Base-by-base conservation (phyloP, 73 alveolate genomes). In the Effrenium voratum region DNA sequence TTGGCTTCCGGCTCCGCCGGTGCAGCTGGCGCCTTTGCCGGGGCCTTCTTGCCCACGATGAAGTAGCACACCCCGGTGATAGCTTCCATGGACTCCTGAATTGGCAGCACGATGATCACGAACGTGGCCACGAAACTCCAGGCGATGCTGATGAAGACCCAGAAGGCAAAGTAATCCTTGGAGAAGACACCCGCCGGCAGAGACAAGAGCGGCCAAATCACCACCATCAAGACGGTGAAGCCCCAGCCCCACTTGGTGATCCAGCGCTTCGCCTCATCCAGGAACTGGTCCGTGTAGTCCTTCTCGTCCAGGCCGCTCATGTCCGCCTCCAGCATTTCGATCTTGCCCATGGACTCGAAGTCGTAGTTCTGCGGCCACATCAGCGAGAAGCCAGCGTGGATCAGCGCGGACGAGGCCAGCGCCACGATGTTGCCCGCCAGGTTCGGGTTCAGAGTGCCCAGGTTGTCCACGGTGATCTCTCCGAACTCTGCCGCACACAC, bases 211-310 rank as follows among this genome's bases (percentile, higher is more conserved):
- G 94, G 94, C 94, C 94, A 85, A 59, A 59, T 59, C 26, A 57
- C 45, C 12, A 85, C 94, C 94, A 85, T 55, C 34, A 85, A 34
- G 45, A 85, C 32, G 38, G 94, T 85, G 63, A 85, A 85, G 94
- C 94, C 82, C 66, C 63, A 85, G 43, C 94, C 94, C 94, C 94
- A 85, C 81, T 85, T 85, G 82, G 55, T 80, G 38, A 85, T 85
- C 94, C 94, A 85, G 82, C 94, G 40, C 82, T 85, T 85, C 59
- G 94, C 94, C n/a, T 80, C 94, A 41, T 85, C 94, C 94, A 85
- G 46, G 63, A 85, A 85, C 63, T 85, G 82, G 24, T 43, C 12
- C 82, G 66, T 85, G 49, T 85, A 85, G 19, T 85, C 94, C 45
- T 41, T 16, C 36, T 85, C 94, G 15, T 85, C 82, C 34, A 85